A percentile compares a stretch with the other conserved stretches of the same genome.
These are phyloP conservation scores for Nicotiana obtusifolia DNA, from an alignment of 257 asterid genomes.

Conservation along the genomic window DNA sequence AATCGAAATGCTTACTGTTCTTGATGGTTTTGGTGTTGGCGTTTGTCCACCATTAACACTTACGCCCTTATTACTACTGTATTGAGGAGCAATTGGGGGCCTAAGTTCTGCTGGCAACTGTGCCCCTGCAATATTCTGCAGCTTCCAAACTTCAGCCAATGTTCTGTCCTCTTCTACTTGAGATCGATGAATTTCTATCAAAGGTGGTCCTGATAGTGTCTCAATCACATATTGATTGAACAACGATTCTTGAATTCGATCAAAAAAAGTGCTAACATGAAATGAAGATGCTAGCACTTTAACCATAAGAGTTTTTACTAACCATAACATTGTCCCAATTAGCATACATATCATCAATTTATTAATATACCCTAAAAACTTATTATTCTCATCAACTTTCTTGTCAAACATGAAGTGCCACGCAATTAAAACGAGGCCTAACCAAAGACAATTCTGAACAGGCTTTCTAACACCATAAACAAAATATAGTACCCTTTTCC, in stretches of 20 bases:
- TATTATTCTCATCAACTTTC: constrained; percentile 40
- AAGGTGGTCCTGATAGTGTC: constrained; percentile 71
- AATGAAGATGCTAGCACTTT: constrained; percentile 89
- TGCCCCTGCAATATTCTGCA: constrained; percentile 68
- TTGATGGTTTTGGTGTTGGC: constrained; percentile 45
- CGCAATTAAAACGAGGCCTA: constrained; percentile 68
- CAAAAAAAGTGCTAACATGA: constrained; percentile 94
- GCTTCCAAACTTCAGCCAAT: constrained; percentile 55
- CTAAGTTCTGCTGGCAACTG: constrained; percentile 64
- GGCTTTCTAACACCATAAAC: constrained; percentile 76
- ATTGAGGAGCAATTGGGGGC: constrained; percentile 21
- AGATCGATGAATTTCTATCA: constrained; percentile 42
- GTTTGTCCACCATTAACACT: constrained; percentile 32
- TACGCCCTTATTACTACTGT: neutral
- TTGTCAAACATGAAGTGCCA: constrained; percentile 79
- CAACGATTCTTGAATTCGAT: constrained; percentile 76
- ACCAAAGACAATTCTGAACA: constrained; percentile 87
- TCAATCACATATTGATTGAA: constrained; percentile 83
- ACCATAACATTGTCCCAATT: constrained; percentile 63
- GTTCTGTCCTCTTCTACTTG: constrained; percentile 69
- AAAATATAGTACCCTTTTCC: constrained; percentile 72
- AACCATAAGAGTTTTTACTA: constrained; percentile 85
- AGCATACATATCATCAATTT: constrained; percentile 69
- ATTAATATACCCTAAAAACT: constrained; percentile 51
- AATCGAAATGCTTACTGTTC: constrained; percentile 35